Evolutionary conservation across 106 monocot genomes (phyloP), one percentile per base, ranked within the genome.

Genomic region (Ottelia alismoides): DNA sequence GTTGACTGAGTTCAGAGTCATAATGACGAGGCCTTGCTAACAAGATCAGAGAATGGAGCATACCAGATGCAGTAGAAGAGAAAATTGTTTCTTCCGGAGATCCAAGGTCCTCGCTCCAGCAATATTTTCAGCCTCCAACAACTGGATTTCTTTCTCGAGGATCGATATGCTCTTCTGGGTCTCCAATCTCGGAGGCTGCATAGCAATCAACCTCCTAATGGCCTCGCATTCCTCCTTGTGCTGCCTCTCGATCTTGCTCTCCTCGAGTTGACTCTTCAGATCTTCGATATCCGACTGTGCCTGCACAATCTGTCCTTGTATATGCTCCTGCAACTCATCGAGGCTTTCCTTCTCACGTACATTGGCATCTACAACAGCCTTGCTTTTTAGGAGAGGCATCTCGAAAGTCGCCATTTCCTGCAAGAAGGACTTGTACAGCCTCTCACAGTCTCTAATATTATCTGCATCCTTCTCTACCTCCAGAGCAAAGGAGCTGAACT

Each of bases 211-310:
- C 29, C 63, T 84, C 55, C 96, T 69, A 7, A 98, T 77, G 1
- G 89, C 79, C 70, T 98, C 89, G 31, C 96, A 98, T 60, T 98
- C 89, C 67, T 98, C 96, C 74, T 85, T 90, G 66, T 90, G 81
- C 66, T 78, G 81, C 74, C 89, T 81, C 72, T 98, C 89, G 23
- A 98, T 72, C 67, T 82, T 78, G 72, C 85, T 82, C 78, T 7
- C 40, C 40, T 43, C 40, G 16, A 43, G n/a, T n/a, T n/a, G n/a
- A n/a, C n/a, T n/a, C n/a, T n/a, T n/a, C n/a, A n/a, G n/a, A n/a
- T n/a, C n/a, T n/a, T n/a, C n/a, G n/a, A n/a, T n/a, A n/a, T n/a
- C n/a, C n/a, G n/a, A n/a, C 53, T 71, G 71, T 22, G 90, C 80
- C 51, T 81, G 80, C 44, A 67, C 45, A 2, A 90, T 90, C 23